A percentile compares a stretch with the other conserved stretches of the same genome.
phyloP scores from a whole-genome alignment of 768 basidiomycete species.

The Lactarius indigo region DNA sequence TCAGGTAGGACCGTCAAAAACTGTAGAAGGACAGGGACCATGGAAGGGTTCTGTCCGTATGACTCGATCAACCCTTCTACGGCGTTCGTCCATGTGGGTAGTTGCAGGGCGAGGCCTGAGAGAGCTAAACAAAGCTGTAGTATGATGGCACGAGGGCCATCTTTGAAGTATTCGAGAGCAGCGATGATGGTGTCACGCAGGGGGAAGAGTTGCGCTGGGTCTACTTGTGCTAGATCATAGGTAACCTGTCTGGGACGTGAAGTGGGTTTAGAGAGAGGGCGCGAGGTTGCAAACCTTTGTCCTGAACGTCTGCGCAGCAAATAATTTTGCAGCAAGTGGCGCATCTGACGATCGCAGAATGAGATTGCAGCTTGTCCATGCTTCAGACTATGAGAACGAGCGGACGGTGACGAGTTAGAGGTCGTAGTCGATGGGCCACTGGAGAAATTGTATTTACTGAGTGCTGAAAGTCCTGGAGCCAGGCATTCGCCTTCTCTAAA shows the following conservation, averaged over 20 bases:
- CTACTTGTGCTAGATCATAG: conserved; percentile 91
- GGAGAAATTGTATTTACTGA: conserved; percentile 88
- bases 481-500: conserved; percentile 84
- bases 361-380: conserved; percentile 93
- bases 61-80: conserved; percentile 77
- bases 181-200: conserved; percentile 84
- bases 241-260: conserved; percentile 63
- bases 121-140: conserved; percentile 88
- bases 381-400: conserved; percentile 80
- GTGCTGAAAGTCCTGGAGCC: conserved; percentile 99
- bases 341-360: conserved; percentile 79
- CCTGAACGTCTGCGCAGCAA: conserved; percentile 95
- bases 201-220: conserved; percentile 63
- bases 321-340: conserved; percentile 77
- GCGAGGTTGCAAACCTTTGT: conserved; percentile 64
- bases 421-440: conserved; percentile 51
- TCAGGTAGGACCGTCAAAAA: conserved; percentile 91
- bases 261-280: background rate
- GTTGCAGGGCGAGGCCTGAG: conserved; percentile 86
- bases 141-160: conserved; percentile 79
- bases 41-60: conserved; percentile 81
- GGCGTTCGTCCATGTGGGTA: conserved; percentile 79
- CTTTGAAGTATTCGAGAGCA: conserved; percentile 66
- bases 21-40: conserved; percentile 80
- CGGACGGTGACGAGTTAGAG: conserved; percentile 63